Base-by-base conservation (phyloP, 352 stramenopile species). In the Pythium phragmiticola region DNA sequence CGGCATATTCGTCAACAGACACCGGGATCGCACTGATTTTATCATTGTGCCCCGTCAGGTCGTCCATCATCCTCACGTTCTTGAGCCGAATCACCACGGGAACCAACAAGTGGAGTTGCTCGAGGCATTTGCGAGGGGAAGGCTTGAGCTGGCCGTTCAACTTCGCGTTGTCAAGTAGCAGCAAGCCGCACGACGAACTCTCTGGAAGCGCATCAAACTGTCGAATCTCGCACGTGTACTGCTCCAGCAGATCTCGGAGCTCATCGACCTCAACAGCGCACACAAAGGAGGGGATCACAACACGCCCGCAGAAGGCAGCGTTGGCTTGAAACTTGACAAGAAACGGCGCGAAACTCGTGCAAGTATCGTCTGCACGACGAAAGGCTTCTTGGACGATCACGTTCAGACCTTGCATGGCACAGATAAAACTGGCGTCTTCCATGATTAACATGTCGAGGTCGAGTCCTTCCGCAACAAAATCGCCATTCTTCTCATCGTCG, bases 361-460 rank as follows among this genome's bases (percentile, higher is more conserved):
- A 85, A 30, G 84, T 94, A n/a, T 74, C 70, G 13, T 80, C 72
- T 0, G 86, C 76, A 11, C 54, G 59, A 13, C 75, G 68, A 47
- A 78, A 93, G 14, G 79, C 80, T 43, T 90, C 76, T 49, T 80
- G 39, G 19, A 90, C 47, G 7, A 87, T 74, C 21, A 65, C 58
- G 56, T 81, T 79, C 30, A 93, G 71, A 12, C 63, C 73, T 39
- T 84, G 75, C 4, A 89, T 66, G 2, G 77, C 82, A 60, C 85
- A 74, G 19, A 86, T 72, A 36, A 93, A 91, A 11, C 61, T 60
- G 7, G 42, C 47, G 46, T 91, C 80, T 47, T 93, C 84, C 77
- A 90, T 88, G 37, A 93, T 89, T 43, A 93, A 58, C 17, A 93
- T 91, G 30, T 93, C 82, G 14, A 93, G 59, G 36, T 93, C 80